Evolutionary conservation across 306 rosid species (phyloP), one percentile per base, ranked within the genome.

Genomic region (Morella rubra): DNA sequence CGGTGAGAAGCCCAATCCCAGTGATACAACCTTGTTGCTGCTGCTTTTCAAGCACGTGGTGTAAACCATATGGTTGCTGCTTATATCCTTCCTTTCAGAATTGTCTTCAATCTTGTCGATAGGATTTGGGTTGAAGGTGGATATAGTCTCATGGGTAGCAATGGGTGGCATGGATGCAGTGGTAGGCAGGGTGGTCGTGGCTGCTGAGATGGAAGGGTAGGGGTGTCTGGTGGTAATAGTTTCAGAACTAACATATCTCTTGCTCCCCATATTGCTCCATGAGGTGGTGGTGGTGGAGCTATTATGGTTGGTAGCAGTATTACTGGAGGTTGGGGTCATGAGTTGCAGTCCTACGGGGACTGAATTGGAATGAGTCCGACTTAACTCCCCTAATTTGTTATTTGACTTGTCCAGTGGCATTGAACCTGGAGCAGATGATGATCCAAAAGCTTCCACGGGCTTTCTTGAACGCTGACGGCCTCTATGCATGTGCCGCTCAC

Each of bases 391-490:
- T 46, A 22, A 62, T 22, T 75, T 75, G 12, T 66, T 65, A 11
- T 71, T 77, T 8, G 81, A 67, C 56, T 71, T 83, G 69, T 53
- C 73, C 32, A 73, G 84, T 44, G 58, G 79, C 22, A 67, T 76
- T 81, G 82, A 46, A 50, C n/a, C 83, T 71, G 82, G 75, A 84
- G 80, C 27, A 73, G 88, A 77, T 52, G 81, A 76, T 22, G 64
- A 61, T 78, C 81, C 74, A 65, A 86, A 76, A 80, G 80, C 78
- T 93, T 93, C 97, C 97, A 93, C 97, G 81, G 73, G 98, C 98
- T 93, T 93, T 93, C 97, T 93, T 93, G 98, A 93, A 93, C 98
- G 96, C 53, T 85, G 83, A 14, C 97, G 91, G 58, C 98, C 98
- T 84, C 97, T 88, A 76, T 91, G 96, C 84, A 88, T 86, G 85